Percentiles rank a stretch among this genome's conserved stretches.
These are phyloP conservation scores for Penicillium sclerotiorum DNA, from an alignment of 2,329 filamentous ascomycete species.

Conservation along the genomic window DNA sequence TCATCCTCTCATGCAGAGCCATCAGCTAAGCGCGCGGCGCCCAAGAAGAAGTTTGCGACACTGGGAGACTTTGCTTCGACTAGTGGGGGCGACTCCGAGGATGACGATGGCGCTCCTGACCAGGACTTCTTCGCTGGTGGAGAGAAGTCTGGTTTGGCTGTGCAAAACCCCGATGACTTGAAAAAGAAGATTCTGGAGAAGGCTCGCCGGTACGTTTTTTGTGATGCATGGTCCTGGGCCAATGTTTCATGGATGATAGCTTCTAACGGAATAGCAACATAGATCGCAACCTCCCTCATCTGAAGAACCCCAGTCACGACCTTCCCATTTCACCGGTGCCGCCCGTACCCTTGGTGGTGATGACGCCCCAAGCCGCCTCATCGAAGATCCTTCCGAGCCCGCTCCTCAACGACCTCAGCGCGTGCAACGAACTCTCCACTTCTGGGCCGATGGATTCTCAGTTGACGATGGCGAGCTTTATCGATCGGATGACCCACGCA, in stretches of 20 bases:
- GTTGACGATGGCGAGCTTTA: constrained; percentile 67
- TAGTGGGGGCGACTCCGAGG: constrained; percentile 47
- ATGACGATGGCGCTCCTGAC: constrained; percentile 55
- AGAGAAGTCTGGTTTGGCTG: constrained; percentile 69
- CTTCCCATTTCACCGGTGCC: constrained; percentile 59
- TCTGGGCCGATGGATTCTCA: constrained; percentile 68
- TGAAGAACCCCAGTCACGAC: constrained; percentile 49
- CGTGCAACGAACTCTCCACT: constrained; percentile 62
- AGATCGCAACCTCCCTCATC: constrained; percentile 35
- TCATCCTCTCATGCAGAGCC: constrained; percentile 33
- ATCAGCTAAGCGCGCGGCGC: constrained; percentile 28
- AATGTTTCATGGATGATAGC: not conserved
- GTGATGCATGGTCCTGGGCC: not conserved
- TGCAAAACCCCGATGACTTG: constrained; percentile 64
- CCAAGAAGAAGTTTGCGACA: constrained; percentile 52
- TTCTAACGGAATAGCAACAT: constrained; percentile 8
- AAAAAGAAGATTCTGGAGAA: constrained; percentile 56
- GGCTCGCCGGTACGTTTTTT: constrained; percentile 37
- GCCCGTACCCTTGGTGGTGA: constrained; percentile 69
- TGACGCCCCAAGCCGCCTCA: constrained; percentile 60
- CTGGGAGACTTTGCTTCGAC: constrained; percentile 47
- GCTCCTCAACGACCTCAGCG: constrained; percentile 49
- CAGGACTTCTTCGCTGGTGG: constrained; percentile 66
- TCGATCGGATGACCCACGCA: constrained; percentile 64
- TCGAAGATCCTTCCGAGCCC: constrained; percentile 54